Evolutionary conservation across 1,139 yeast species (phyloP).

Genomic region (Pichia terricola): DNA sequence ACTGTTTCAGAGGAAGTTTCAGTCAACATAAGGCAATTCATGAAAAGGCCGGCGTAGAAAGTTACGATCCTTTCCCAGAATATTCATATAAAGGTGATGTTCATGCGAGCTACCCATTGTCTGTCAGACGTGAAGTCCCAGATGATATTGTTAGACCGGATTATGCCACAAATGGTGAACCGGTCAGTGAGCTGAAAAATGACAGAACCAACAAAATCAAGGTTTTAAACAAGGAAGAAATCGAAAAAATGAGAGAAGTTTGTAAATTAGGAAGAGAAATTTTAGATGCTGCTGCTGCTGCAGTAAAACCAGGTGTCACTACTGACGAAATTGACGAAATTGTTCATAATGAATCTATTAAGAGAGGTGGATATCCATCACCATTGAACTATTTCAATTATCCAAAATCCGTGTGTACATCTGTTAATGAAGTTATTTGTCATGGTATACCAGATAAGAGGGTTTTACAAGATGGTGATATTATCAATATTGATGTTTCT

Average conservation of each 20-base stretch:
- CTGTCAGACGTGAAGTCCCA: slow-evolving; percentile 64
- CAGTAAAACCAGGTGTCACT: slow-evolving; percentile 77
- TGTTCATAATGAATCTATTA: slow-evolving; percentile 80
- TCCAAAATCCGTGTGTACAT: slow-evolving; percentile 90
- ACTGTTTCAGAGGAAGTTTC: slow-evolving; percentile 78
- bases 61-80: slow-evolving; percentile 81
- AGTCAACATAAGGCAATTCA: slow-evolving; percentile 43
- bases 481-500: slow-evolving; percentile 83
- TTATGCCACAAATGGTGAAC: slow-evolving; percentile 74
- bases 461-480: slow-evolving; percentile 85
- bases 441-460: slow-evolving; percentile 96
- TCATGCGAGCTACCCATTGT: slow-evolving; percentile 74
- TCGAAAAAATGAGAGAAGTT: slow-evolving; percentile 65
- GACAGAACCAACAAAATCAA: slow-evolving; percentile 63
- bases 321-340: slow-evolving; percentile 87
- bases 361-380: slow-evolving; percentile 88
- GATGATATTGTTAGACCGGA: slow-evolving; percentile 70
- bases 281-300: slow-evolving; percentile 77
- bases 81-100: slow-evolving; percentile 65
- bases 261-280: slow-evolving; percentile 78
- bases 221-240: slow-evolving; percentile 52
- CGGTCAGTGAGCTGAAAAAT: slow-evolving; percentile 65
- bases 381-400: slow-evolving; percentile 91
- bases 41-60: slow-evolving; percentile 34
- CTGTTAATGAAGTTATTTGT: slow-evolving; percentile 89